These are phyloP conservation scores for Ophiostoma ips DNA, from an alignment of 2,329 filamentous ascomycete species.

Conservation along the genomic window DNA sequence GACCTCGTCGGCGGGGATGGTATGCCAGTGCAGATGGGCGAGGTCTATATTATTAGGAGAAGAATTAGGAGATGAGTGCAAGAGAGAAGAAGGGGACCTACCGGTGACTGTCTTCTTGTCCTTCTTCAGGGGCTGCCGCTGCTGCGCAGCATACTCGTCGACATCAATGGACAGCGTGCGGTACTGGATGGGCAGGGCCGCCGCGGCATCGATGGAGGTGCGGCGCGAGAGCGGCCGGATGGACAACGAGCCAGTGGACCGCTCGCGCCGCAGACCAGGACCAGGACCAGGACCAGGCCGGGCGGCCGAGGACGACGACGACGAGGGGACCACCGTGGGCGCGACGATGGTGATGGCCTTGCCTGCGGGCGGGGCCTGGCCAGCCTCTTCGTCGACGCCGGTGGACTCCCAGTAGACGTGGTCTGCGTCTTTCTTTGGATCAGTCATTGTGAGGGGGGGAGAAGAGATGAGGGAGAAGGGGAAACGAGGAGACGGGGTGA, in stretches of 20 bases:
- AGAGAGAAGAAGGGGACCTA: neutral
- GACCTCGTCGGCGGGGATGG: constrained; percentile 42
- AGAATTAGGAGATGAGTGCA: neutral
- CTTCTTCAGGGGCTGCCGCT: constrained; percentile 33
- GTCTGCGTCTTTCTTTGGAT: constrained; percentile 1
- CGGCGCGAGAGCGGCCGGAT: constrained; percentile 13
- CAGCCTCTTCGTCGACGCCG: constrained; percentile 7
- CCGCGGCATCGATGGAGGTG: constrained; percentile 26
- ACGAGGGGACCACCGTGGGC: neutral
- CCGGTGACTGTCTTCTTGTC: constrained; percentile 11
- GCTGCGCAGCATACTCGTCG: constrained; percentile 33
- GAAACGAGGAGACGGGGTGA: neutral
- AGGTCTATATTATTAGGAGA: constrained; percentile 31
- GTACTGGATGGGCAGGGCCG: constrained; percentile 38
- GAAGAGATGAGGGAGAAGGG: neutral
- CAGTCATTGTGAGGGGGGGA: constrained; percentile 3
- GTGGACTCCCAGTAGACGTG: constrained; percentile 6
- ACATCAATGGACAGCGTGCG: constrained; percentile 43
- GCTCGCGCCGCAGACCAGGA: constrained; percentile 4
- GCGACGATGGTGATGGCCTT: neutral
- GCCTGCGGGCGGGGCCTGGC: neutral
- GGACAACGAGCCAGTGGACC: constrained; percentile 10
- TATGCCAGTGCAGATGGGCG: constrained; percentile 55
- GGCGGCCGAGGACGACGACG: too few species aligned
- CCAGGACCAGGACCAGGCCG: neutral